Conservation (phyloP, 2,329 filamentous ascomycete species). For the Madurella mycetomatis region DNA sequence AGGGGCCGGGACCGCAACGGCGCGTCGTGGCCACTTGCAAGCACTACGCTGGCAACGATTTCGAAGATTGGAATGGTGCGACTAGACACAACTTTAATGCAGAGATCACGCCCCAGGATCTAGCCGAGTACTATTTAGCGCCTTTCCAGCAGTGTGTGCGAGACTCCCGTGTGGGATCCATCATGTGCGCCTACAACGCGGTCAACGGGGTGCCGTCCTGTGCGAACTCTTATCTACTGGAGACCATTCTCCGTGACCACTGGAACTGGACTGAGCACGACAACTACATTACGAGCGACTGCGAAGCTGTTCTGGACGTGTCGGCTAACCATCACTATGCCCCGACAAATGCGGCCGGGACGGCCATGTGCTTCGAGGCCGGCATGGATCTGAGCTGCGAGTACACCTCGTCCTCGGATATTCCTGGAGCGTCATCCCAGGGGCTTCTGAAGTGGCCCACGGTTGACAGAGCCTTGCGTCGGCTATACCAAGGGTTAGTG, state of each 20-base stretch:
- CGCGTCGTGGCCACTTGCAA: constrained; percentile 54
- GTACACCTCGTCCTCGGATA: constrained; percentile 17
- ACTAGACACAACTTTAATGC: constrained; percentile 29
- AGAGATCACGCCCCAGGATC: constrained; percentile 47
- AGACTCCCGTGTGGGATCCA: constrained; percentile 51
- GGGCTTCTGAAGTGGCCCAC: constrained; percentile 15
- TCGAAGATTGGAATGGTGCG: constrained; percentile 28
- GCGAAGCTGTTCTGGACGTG: constrained; percentile 45
- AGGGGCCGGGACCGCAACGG: constrained; percentile 21
- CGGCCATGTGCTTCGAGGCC: constrained; percentile 21
- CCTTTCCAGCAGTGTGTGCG: constrained; percentile 60
- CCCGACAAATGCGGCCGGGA: constrained; percentile 18
- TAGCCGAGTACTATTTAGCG: constrained; percentile 64
- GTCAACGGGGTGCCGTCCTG: constrained; percentile 61
- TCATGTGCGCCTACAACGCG: constrained; percentile 61
- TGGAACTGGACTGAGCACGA: constrained; percentile 60
- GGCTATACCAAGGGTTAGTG: constrained; percentile 52
- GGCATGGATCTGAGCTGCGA: constrained; percentile 23
- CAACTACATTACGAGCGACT: constrained; percentile 62
- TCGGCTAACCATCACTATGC: constrained; percentile 23
- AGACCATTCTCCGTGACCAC: constrained; percentile 55
- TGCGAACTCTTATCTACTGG: constrained; percentile 57
- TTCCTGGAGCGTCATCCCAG: constrained; percentile 17
- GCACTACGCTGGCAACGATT: constrained; percentile 55
- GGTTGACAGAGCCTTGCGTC: constrained; percentile 41